These are phyloP conservation scores for Fremontodendron californicum DNA, from an alignment of 345 rosid genomes.

Conservation along the genomic window DNA sequence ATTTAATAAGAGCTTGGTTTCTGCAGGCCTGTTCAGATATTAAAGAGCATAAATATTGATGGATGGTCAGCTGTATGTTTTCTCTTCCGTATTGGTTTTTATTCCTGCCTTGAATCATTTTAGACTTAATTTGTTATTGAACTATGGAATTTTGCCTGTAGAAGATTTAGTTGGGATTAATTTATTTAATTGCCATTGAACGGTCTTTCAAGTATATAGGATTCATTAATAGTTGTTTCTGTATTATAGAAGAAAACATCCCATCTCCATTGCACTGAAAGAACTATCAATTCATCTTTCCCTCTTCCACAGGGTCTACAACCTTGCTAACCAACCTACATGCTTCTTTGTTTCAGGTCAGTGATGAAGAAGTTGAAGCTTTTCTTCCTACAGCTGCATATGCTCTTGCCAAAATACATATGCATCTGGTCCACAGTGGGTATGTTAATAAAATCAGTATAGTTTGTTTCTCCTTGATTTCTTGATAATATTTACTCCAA, in stretches of 20 bases:
- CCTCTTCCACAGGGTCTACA: conserved; percentile 2
- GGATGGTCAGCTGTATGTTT: conserved; percentile 94
- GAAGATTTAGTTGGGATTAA: neutral
- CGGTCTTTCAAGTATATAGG: neutral
- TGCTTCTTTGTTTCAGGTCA: conserved; percentile 55
- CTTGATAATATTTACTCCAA: neutral
- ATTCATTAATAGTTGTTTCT: neutral
- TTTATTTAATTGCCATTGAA: neutral
- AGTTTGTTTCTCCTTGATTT: conserved; percentile 4
- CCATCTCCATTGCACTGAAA: neutral
- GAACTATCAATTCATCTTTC: neutral
- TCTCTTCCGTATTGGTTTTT: conserved; percentile 6
- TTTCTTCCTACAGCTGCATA: conserved; percentile 83
- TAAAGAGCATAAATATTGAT: conserved; percentile 75
- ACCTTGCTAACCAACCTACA: conserved; percentile 2
- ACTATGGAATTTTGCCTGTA: neutral
- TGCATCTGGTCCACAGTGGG: conserved; percentile 95
- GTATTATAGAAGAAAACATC: too few species aligned
- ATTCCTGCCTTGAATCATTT: neutral
- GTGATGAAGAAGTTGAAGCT: conserved; percentile 80
- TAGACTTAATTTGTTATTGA: neutral
- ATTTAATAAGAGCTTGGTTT: conserved; percentile 15
- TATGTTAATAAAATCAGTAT: conserved; percentile 23
- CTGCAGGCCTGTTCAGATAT: conserved; percentile 89
- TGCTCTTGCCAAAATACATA: conserved; percentile 90